Evolutionary conservation across 768 basidiomycete genomes (phyloP).

Genomic region (Leccinum boreale): DNA sequence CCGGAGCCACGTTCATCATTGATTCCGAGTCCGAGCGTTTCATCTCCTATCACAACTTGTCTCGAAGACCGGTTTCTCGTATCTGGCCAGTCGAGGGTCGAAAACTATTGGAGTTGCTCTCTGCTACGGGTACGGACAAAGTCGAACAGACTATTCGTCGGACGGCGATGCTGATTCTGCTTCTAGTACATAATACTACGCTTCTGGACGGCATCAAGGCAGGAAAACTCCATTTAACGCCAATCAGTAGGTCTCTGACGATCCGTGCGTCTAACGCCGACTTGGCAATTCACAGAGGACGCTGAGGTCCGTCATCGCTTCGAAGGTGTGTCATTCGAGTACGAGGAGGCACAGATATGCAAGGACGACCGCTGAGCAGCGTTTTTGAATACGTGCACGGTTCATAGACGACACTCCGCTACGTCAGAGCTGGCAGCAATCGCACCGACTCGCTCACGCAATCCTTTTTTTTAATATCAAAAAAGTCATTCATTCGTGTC

Average conservation of each 20-base stretch:
- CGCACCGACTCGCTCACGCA: slow-evolving; percentile 77
- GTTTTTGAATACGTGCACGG: neutral
- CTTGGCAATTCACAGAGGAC: slow-evolving; percentile 52
- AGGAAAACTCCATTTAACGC: slow-evolving; percentile 88
- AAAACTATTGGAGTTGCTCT: slow-evolving; percentile 77
- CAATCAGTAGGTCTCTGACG: slow-evolving; percentile 50
- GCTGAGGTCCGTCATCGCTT: slow-evolving; percentile 85
- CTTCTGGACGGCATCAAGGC: slow-evolving; percentile 82
- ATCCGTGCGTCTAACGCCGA: neutral
- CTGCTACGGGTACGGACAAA: slow-evolving; percentile 59
- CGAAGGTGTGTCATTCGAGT: slow-evolving; percentile 95
- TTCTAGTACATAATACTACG: slow-evolving; percentile 70
- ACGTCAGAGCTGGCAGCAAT: slow-evolving; percentile 42
- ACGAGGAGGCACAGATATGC: slow-evolving; percentile 90
- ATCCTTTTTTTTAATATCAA: slow-evolving; percentile 29
- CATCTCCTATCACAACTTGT: no score
- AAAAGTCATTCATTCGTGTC: no score
- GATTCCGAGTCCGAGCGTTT: neutral
- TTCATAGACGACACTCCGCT: neutral
- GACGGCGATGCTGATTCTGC: no score
- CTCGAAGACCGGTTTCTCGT: no score
- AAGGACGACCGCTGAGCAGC: slow-evolving; percentile 82
- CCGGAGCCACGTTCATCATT: neutral
- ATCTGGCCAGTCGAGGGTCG: no score
- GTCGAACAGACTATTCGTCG: slow-evolving; percentile 57